Evolutionary conservation across 768 basidiomycete species (phyloP), one percentile per base, ranked within the genome.

Genomic region (Hypsizygus marmoreus): DNA sequence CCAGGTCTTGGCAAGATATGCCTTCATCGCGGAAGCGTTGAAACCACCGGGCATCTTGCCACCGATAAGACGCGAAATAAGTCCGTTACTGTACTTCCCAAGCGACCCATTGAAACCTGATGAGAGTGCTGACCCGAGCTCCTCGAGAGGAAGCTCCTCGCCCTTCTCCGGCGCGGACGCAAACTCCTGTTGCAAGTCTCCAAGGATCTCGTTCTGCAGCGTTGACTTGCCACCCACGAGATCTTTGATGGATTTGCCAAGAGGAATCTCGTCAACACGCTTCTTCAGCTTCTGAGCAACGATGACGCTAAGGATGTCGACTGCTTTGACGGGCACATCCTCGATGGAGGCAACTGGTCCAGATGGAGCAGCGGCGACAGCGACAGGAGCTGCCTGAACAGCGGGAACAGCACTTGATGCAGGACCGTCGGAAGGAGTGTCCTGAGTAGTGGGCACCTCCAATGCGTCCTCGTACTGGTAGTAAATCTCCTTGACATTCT

Each of bases 211-310:
- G 65, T 99, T 99, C 70, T 98, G 97, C 48, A 99, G 75, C 0
- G 97, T 99, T 13, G 95, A 98, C 70, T 99, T 99, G 54, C 97
- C 97, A 22, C 93, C 93, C 35, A 97, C 95, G 44, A 99, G 87
- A 59, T 99, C 97, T 69, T 99, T 98, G 76, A 99, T 94, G 0
- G 93, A 88, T 68, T 99, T 99, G 50, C 83, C 79, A 6, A 94
- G 73, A 4, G 94, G 91, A 45, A 98, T 75, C 59, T 98, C 97
- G 38, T 86, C 81, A 22, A 94, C 77, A 44, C 76, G 80, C 78
- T 99, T 99, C 85, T 99, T 99, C 60, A 99, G 72, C 70, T 99
- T 99, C 74, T 99, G 97, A 0, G 97, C 93, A 47, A 99, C 88
- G 64, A 98, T 85, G 53, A 83, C 80, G 43, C 79, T 77, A 20